Percentiles rank a stretch among this genome's conserved stretches.
phyloP scores from a whole-genome alignment of 2,329 filamentous ascomycete genomes.

The Ciborinia camelliae region DNA sequence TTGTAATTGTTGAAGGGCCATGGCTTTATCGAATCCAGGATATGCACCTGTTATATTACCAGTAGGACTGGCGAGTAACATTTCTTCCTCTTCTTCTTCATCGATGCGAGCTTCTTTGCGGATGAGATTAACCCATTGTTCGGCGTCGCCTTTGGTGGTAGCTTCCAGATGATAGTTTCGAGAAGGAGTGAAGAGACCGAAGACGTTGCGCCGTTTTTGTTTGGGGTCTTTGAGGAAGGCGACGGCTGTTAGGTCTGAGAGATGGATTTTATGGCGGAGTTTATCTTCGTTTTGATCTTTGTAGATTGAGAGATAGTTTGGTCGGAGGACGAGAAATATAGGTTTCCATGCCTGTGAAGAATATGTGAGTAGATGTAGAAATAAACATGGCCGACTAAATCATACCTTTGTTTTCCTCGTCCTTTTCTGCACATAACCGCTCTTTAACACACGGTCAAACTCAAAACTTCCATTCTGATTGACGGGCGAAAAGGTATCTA shows the following conservation, averaged over 20 bases:
- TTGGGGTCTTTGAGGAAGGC: constrained; percentile 86
- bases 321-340: constrained; percentile 83
- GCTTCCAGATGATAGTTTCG: constrained; percentile 91
- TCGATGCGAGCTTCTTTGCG: constrained; percentile 77
- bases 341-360: constrained; percentile 75
- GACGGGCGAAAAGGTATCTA: constrained; percentile 76
- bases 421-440: constrained; percentile 80
- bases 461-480: constrained; percentile 95
- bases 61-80: constrained; percentile 67
- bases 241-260: constrained; percentile 88
- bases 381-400: background rate
- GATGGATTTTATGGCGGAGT: constrained; percentile 79
- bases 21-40: constrained; percentile 33
- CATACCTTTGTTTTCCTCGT: constrained; percentile 88
- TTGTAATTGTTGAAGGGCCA: constrained; percentile 30
- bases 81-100: constrained; percentile 83
- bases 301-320: constrained; percentile 88
- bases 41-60: constrained; percentile 37
- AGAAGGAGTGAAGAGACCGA: constrained; percentile 87
- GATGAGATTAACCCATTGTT: constrained; percentile 83
- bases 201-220: constrained; percentile 80
- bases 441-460: constrained; percentile 90
- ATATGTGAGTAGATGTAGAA: constrained; percentile 12
- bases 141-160: constrained; percentile 66
- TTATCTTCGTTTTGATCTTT: constrained; percentile 87